A percentile compares a stretch with the other conserved stretches of the same genome.
Evolutionary conservation across 1,139 yeast species (phyloP).

Genomic region (Diutina mesorugosa): DNA sequence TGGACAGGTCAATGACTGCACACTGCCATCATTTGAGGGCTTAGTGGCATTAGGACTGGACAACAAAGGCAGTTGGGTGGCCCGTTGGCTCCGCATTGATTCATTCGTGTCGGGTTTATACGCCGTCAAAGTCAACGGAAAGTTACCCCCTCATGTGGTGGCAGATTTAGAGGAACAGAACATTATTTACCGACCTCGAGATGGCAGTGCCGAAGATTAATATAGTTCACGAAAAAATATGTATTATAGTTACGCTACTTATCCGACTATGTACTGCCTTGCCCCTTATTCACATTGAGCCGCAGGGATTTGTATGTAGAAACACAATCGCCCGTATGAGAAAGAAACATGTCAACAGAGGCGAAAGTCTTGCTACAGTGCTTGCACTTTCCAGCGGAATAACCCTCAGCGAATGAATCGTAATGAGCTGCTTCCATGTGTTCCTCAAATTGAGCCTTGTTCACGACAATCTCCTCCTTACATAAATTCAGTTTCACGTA

Average conservation of each 20-base stretch:
- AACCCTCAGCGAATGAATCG: neutral
- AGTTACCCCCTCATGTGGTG: constrained; percentile 76
- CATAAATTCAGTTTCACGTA: neutral
- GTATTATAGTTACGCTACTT: neutral
- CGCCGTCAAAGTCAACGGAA: constrained; percentile 89
- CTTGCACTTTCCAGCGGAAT: neutral
- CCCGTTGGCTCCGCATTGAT: constrained; percentile 90
- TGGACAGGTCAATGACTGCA: constrained; percentile 76
- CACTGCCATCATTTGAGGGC: constrained; percentile 96
- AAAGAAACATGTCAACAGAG: neutral
- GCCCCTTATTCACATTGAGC: neutral
- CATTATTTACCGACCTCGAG: constrained; percentile 84
- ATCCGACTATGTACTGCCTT: neutral
- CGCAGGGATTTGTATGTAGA: neutral
- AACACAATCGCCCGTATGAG: neutral
- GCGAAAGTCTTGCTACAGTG: neutral
- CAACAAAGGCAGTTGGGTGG: constrained; percentile 81
- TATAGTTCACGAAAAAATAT: constrained; percentile 1
- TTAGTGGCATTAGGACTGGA: constrained; percentile 84
- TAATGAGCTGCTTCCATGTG: neutral
- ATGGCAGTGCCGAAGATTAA: constrained; percentile 83
- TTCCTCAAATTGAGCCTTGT: neutral
- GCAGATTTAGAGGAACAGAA: constrained; percentile 62
- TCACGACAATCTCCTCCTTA: neutral
- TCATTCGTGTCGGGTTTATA: constrained; percentile 83